These are phyloP conservation scores for Zygnema cylindricum DNA, from an alignment of 139 green algal genomes.

Conservation along the genomic window DNA sequence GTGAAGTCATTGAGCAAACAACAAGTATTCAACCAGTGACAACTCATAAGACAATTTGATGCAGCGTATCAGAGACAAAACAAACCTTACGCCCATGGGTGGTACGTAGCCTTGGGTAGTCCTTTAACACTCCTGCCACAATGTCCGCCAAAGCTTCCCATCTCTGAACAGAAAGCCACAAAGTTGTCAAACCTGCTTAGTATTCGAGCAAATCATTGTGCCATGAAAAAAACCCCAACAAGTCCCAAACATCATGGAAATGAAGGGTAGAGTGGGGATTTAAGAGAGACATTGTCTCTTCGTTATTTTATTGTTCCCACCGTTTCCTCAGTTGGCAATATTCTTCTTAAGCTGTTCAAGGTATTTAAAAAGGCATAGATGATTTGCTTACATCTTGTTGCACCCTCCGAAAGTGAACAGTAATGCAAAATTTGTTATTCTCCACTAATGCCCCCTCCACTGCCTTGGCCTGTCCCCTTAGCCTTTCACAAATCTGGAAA, in stretches of 20 bases:
- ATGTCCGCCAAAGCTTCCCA: slow-evolving; percentile 61
- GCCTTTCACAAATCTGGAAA: slow-evolving; percentile 65
- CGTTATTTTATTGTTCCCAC: no score
- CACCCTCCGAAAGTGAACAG: slow-evolving; percentile 90
- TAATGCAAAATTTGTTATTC: slow-evolving; percentile 97
- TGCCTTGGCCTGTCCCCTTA: slow-evolving; percentile 68
- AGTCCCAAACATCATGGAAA: no score
- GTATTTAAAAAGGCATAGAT: no score
- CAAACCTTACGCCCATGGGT: slow-evolving; percentile 56
- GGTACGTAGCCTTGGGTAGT: slow-evolving; percentile 71
- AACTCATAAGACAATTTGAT: neutral
- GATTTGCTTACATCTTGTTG: slow-evolving; percentile 47
- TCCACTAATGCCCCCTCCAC: slow-evolving; percentile 87
- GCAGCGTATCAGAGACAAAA: neutral
- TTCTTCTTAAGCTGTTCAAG: no score
- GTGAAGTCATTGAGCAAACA: neutral
- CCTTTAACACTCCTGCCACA: slow-evolving; percentile 54
- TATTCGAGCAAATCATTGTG: no score
- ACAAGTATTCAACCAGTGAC: neutral
- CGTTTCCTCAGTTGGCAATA: no score
- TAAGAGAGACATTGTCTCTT: no score
- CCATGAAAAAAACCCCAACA: no score
- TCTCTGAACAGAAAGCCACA: slow-evolving; percentile 28
- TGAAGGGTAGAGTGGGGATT: no score
- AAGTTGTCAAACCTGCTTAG: no score